A percentile compares a stretch with the other conserved stretches of the same genome.
Conservation (phyloP, 768 basidiomycete species). For the Xerocomus spinulosus region DNA sequence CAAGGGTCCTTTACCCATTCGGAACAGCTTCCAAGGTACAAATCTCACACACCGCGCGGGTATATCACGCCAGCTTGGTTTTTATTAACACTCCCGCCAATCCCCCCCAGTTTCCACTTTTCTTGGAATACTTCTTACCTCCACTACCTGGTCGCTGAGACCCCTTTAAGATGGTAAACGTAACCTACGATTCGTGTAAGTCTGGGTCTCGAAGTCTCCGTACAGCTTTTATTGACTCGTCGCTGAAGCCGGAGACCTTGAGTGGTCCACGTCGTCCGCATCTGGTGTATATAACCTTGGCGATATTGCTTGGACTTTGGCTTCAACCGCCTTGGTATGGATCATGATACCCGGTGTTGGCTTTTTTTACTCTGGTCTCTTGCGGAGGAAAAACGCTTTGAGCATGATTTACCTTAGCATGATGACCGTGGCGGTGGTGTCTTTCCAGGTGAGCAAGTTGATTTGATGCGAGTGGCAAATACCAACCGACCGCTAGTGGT, state of each 20-base stretch:
- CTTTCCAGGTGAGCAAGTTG: constrained; percentile 76
- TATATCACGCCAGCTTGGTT: constrained; percentile 17
- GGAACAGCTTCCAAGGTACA: constrained; percentile 6
- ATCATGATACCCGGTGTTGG: constrained; percentile 85
- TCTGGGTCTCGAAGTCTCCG: not conserved
- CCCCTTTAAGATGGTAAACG: constrained; percentile 37
- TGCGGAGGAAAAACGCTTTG: constrained; percentile 90
- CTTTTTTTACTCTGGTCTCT: constrained; percentile 86
- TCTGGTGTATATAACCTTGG: constrained; percentile 51
- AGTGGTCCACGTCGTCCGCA: constrained; percentile 19
- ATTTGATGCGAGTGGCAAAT: constrained; percentile 5
- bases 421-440: constrained; percentile 71
- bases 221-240: not conserved
- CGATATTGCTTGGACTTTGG: constrained; percentile 66
- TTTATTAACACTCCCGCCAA: not conserved
- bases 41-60: constrained; percentile 16
- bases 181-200: constrained; percentile 40
- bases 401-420: constrained; percentile 83
- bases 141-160: not conserved
- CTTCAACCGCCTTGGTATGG: constrained; percentile 77
- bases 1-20: constrained; percentile 2
- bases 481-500: constrained; percentile 56
- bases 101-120: constrained; percentile 1
- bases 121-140: not conserved
- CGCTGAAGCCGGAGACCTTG: constrained; percentile 37